Evolutionary conservation across 1,284 basidiomycete genomes (phyloP).

Genomic region (Trametes pubescens): DNA sequence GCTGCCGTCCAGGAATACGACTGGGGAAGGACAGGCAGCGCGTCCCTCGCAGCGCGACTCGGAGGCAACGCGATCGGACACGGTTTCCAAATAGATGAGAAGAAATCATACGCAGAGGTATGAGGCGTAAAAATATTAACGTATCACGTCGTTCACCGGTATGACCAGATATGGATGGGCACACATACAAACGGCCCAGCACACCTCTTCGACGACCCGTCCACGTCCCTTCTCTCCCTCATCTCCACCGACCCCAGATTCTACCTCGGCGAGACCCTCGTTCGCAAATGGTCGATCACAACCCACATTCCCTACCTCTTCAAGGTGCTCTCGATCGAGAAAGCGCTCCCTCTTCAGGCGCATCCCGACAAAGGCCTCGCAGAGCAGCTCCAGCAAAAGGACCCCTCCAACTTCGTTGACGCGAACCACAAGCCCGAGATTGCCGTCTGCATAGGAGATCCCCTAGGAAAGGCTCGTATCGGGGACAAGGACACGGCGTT

Average conservation of each 20-base stretch:
- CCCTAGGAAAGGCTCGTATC: slow-evolving; percentile 26
- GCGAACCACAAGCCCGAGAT: slow-evolving; percentile 98
- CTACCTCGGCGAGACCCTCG: slow-evolving; percentile 69
- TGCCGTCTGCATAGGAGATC: slow-evolving; percentile 80
- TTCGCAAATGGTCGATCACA: slow-evolving; percentile 60
- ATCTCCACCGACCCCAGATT: slow-evolving; percentile 67
- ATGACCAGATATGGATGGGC: slow-evolving; percentile 96
- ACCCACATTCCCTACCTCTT: slow-evolving; percentile 89
- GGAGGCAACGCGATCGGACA: slow-evolving; percentile 50
- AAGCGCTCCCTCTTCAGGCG: slow-evolving; percentile 94
- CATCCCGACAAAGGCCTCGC: slow-evolving; percentile 94
- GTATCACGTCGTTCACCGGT: not conserved
- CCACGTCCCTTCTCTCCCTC: slow-evolving; percentile 62
- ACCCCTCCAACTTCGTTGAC: slow-evolving; percentile 79
- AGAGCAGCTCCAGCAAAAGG: slow-evolving; percentile 72
- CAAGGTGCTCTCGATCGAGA: slow-evolving; percentile 94
- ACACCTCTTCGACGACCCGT: slow-evolving; percentile 73
- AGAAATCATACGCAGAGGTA: slow-evolving; percentile 71
- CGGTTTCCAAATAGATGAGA: slow-evolving; percentile 56
- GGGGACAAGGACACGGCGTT: slow-evolving; percentile 69
- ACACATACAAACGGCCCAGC: slow-evolving; percentile 65
- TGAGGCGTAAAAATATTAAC: slow-evolving; percentile 29
- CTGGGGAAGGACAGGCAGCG: slow-evolving; percentile 71
- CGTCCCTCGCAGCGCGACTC: slow-evolving; percentile 67
- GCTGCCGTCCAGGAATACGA: slow-evolving; percentile 74